Base-by-base conservation (phyloP, 1,284 basidiomycete species). In the Cryptococcus neoformans region DNA sequence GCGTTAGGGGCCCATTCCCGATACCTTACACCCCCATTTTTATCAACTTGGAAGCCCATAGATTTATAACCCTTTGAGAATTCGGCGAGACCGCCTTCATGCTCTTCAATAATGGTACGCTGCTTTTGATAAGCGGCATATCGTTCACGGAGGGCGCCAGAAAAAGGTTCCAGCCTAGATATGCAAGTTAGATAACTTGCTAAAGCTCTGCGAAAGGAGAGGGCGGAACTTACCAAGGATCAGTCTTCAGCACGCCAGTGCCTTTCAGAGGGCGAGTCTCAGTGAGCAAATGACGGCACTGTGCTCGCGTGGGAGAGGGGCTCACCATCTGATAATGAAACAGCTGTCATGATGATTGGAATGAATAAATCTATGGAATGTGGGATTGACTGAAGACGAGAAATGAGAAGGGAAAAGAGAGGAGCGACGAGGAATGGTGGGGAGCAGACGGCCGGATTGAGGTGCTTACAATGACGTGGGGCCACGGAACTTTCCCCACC, bases 1-100 rank as follows among this genome's bases (percentile, higher is more conserved):
- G 88, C 94, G 66, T 90, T 92, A 0, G 95, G 93, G 6, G 95
- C 95, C 95, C 95, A 99, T 74, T 99, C 95, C 67, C 89, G 83
- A 75, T 98, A 99, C 7, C 83, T 80, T 41, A 98, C 84, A 36
- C 87, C 82, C 51, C 86, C 86, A 55, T 88, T 83, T 21, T 79
- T 73, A 49, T 82, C 81, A 44, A 92, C 83, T 56, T 89, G 87
- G 65, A 99, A 81, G 41, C 95, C 95, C 79, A 89, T 90, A 62
- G 84, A 85, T 63, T 87, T 82, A 79, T 93, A 96, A 11, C 92
- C 92, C 70, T 87, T 85, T 3, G 90, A 88, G 76, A 98, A 99
- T 7, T 81, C 80, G 54, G 93, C 92, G 68, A 93, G 90, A 38
- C 95, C 92, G 45, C 91, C 91, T 79, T 97, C 93, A 62, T 84